Conservation (phyloP, 208 protist species). For the Lotmaria passim region DNA sequence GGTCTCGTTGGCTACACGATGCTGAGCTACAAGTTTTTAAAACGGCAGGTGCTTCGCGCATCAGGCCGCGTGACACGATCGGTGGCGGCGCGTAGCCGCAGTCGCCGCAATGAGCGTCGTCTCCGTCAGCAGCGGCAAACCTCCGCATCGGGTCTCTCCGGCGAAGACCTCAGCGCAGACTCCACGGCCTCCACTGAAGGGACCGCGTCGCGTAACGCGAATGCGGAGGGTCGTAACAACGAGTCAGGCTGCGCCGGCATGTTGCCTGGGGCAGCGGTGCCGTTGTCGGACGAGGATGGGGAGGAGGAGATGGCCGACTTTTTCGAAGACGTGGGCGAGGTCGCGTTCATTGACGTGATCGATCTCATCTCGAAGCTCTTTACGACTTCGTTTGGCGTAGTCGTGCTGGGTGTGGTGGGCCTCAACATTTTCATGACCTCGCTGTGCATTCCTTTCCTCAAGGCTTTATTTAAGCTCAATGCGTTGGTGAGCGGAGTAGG, state of each 20-base stretch:
- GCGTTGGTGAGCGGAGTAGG: slow-evolving; percentile 80
- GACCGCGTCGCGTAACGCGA: neutral
- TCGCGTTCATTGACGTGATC: slow-evolving; percentile 69
- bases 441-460: slow-evolving; percentile 79
- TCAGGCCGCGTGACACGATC: slow-evolving; percentile 31
- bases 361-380: slow-evolving; percentile 73
- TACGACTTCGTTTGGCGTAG: slow-evolving; percentile 83
- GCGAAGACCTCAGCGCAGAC: neutral
- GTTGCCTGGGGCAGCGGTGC: neutral
- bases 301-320: slow-evolving; percentile 12
- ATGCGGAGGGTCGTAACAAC: neutral
- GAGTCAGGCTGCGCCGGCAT: neutral
- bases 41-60: slow-evolving; percentile 52
- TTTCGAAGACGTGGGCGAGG: slow-evolving; percentile 36
- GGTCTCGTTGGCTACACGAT: slow-evolving; percentile 83
- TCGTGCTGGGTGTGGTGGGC: slow-evolving; percentile 62
- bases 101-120: slow-evolving; percentile 15
- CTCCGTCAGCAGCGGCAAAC: slow-evolving; percentile 15
- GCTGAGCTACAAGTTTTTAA: slow-evolving; percentile 75
- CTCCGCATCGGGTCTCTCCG: neutral
- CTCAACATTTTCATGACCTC: slow-evolving; percentile 80
- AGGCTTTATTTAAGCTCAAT: slow-evolving; percentile 83
- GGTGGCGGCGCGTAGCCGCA: slow-evolving; percentile 23
- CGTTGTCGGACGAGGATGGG: slow-evolving; percentile 7
- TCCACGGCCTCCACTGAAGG: slow-evolving; percentile 3